A percentile compares a stretch with the other conserved stretches of the same genome.
phyloP scores from a whole-genome alignment of 352 stramenopile genomes.

The Phytopythium delawarense region DNA sequence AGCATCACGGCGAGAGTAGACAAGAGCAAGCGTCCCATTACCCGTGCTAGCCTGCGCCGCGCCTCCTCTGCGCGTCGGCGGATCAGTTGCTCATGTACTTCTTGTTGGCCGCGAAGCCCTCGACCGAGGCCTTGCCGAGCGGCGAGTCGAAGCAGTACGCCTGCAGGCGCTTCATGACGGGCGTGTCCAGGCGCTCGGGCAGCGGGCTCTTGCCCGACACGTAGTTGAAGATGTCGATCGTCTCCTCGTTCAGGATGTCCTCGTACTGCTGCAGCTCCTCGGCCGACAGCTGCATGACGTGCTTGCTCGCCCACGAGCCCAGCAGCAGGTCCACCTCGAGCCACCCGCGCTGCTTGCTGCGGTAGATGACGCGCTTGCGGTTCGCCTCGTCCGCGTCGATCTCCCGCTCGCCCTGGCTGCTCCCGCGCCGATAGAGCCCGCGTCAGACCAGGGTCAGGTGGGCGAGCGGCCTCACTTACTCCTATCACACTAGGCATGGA shows the following conservation, averaged over 20 bases:
- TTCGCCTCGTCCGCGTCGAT: constrained; percentile 62
- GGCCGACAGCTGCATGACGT: constrained; percentile 78
- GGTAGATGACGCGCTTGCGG: constrained; percentile 93
- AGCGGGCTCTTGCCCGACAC: constrained; percentile 88
- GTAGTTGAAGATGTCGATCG: constrained; percentile 98
- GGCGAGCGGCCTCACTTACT: too few species aligned
- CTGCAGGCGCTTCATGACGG: constrained; percentile 91
- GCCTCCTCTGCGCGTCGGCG: background rate
- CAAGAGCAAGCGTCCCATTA: background rate
- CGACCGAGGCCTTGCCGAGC: constrained; percentile 85
- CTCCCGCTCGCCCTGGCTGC: constrained; percentile 46
- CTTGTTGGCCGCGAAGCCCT: constrained; percentile 74
- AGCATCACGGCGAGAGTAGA: background rate
- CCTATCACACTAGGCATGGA: too few species aligned
- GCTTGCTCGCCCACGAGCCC: constrained; percentile 91
- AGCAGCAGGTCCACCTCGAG: constrained; percentile 95
- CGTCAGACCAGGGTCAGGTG: background rate
- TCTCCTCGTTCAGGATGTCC: constrained; percentile 95
- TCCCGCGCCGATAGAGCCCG: background rate
- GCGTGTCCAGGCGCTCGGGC: constrained; percentile 75
- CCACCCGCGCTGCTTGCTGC: constrained; percentile 94
- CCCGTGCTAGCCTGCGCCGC: background rate
- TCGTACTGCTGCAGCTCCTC: constrained; percentile 93
- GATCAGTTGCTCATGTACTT: constrained; percentile 84
- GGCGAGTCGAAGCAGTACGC: constrained; percentile 87